Evolutionary conservation across 1,139 yeast genomes (phyloP).

Genomic region (Debaryomyces subglobosus): DNA sequence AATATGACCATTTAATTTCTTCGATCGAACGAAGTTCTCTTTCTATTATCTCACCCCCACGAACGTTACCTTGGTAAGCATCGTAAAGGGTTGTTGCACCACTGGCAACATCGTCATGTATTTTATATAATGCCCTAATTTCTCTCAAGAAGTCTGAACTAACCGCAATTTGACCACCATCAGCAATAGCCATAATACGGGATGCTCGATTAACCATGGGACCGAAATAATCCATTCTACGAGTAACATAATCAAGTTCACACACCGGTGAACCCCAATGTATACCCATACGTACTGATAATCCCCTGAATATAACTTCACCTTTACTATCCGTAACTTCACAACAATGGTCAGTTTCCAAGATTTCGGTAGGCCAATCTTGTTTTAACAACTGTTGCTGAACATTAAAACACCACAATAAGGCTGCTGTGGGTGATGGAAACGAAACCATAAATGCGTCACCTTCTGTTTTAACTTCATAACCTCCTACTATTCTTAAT

Average conservation of each 20-base stretch:
- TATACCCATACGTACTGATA: slow-evolving; percentile 95
- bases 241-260: slow-evolving; percentile 90
- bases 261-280: slow-evolving; percentile 99
- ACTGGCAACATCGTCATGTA: slow-evolving; percentile 51
- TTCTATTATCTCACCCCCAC: slow-evolving; percentile 66
- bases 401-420: slow-evolving; percentile 92
- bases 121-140: slow-evolving; percentile 57
- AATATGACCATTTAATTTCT: slow-evolving; percentile 70
- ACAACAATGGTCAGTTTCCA: slow-evolving; percentile 83
- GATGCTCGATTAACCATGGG: slow-evolving; percentile 98
- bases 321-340: slow-evolving; percentile 74
- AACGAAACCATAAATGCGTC: slow-evolving; percentile 99
- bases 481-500: slow-evolving; percentile 90
- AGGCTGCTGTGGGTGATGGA: slow-evolving; percentile 88
- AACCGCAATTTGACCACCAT: slow-evolving; percentile 95
- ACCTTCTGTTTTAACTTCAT: slow-evolving; percentile 98
- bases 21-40: slow-evolving; percentile 68
- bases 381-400: slow-evolving; percentile 81
- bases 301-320: slow-evolving; percentile 73
- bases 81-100: slow-evolving; percentile 47
- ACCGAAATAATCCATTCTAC: slow-evolving; percentile 98
- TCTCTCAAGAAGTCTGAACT: slow-evolving; percentile 82
- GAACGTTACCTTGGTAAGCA: slow-evolving; percentile 64
- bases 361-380: slow-evolving; percentile 95
- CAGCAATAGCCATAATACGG: slow-evolving; percentile 91